Conservation (phyloP, 2,329 filamentous ascomycete species). For the Xylaria sp. region DNA sequence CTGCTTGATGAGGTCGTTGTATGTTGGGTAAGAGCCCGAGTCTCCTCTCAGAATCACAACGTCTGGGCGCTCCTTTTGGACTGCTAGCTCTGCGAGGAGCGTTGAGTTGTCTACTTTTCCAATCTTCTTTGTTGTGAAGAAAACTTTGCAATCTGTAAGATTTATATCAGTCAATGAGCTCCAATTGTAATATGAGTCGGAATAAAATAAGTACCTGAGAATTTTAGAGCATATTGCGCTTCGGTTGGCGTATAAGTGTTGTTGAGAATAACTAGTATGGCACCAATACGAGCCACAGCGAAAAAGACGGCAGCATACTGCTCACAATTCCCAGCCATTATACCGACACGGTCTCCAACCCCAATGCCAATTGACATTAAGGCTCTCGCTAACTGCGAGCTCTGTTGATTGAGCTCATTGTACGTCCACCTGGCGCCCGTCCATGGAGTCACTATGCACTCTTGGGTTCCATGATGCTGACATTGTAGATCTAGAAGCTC, state of each 20-base stretch:
- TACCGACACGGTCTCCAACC: slow-evolving; percentile 75
- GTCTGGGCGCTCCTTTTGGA: slow-evolving; percentile 58
- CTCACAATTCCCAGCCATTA: slow-evolving; percentile 83
- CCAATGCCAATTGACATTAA: slow-evolving; percentile 74
- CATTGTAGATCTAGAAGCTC: slow-evolving; percentile 79
- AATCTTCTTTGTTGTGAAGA: slow-evolving; percentile 78
- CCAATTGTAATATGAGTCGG: background rate
- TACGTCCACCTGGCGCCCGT: slow-evolving; percentile 80
- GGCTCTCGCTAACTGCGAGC: slow-evolving; percentile 70
- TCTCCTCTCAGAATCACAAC: slow-evolving; percentile 71
- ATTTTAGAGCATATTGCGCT: slow-evolving; percentile 75
- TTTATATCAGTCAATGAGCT: background rate
- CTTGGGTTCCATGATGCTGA: slow-evolving; percentile 70
- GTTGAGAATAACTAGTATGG: slow-evolving; percentile 80
- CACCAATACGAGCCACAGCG: slow-evolving; percentile 73
- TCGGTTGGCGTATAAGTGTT: slow-evolving; percentile 83
- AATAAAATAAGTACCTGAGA: slow-evolving; percentile 66
- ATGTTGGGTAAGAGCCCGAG: slow-evolving; percentile 66
- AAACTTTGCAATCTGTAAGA: slow-evolving; percentile 72
- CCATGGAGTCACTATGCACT: slow-evolving; percentile 80
- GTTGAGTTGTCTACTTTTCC: slow-evolving; percentile 71
- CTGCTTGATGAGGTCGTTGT: slow-evolving; percentile 66
- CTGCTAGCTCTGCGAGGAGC: slow-evolving; percentile 66
- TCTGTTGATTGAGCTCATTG: slow-evolving; percentile 71
- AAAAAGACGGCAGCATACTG: slow-evolving; percentile 84